Evolutionary conservation across 495 filamentous ascomycete genomes (phyloP), one percentile per base, ranked within the genome.

Genomic region (Aspergillus bertholletiae): DNA sequence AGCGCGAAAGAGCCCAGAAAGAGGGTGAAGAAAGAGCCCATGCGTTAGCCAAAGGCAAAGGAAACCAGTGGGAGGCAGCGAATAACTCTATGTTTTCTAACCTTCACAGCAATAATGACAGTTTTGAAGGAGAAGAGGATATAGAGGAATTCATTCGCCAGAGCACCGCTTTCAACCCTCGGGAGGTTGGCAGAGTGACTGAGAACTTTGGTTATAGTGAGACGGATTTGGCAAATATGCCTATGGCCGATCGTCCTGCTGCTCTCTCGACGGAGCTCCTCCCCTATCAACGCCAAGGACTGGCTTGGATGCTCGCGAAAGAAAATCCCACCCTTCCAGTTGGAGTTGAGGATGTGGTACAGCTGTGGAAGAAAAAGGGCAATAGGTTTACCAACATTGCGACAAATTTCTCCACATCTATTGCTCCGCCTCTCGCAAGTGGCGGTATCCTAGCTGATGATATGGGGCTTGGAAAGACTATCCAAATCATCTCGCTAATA

Each of bases 401-500:
- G 27, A 93, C 92, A 2, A 85, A 87, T 56, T 92, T 83, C 62
- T 79, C 84, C 0, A 83, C 80, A 2, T 65, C 64, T 1, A 66
- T 64, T 5, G 67, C 72, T 2, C 90, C 91, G 0, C 59, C 63
- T 4, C 74, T 96, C 18, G 82, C 87, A 1, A 88, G 84, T 58
- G 93, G 92, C 41, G 92, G 91, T 30, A 89, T 96, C 28, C 74
- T 96, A 12, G 90, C 90, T 22, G 92, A 97, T 67, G 92, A 97
- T 58, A 97, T 97, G 92, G 92, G 92, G 3, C 74, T 97, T 6
- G 92, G 92, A 13, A 97, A 97, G 70, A 97, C 92, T 1, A 77
- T 97, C 7, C 89, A 96, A 66, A 82, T 90, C 35, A 94, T 96
- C 53, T 86, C 88, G 48, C 64, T 96, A 26, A 88, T 97, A 39